Percentiles rank a stretch among this genome's conserved stretches.
These are phyloP conservation scores for Passalora sequoiae DNA, from an alignment of 2,329 filamentous ascomycete species.

Conservation along the genomic window DNA sequence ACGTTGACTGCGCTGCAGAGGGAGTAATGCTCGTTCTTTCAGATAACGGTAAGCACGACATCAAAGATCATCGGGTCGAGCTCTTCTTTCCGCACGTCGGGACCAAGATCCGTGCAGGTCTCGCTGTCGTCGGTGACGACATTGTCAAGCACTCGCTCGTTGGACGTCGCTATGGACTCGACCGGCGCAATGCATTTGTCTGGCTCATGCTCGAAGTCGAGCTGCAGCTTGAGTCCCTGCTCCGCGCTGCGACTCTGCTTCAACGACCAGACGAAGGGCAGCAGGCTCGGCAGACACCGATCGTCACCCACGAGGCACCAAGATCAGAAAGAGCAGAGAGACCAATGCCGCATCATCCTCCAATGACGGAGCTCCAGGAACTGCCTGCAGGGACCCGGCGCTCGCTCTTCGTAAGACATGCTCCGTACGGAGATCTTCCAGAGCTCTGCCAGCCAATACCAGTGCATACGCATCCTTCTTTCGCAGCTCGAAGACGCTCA, in stretches of 20 bases:
- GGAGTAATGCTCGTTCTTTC: slow-evolving; percentile 15
- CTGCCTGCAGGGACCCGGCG: neutral
- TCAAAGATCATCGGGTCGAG: slow-evolving; percentile 6
- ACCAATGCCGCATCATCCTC: neutral
- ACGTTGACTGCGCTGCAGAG: slow-evolving; percentile 5
- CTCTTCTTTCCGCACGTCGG: slow-evolving; percentile 11
- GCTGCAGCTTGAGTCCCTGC: neutral
- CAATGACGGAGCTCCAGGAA: neutral
- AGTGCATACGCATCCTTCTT: no score
- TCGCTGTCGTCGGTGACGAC: slow-evolving; percentile 12
- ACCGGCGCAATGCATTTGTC: neutral
- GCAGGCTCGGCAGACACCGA: no score
- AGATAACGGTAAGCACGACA: slow-evolving; percentile 12
- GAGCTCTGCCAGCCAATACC: no score
- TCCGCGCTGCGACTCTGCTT: no score
- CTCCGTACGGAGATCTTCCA: no score
- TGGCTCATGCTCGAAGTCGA: slow-evolving; percentile 1
- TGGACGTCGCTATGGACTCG: neutral
- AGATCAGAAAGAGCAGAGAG: neutral
- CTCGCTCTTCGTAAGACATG: neutral
- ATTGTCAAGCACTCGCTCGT: neutral
- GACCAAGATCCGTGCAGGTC: slow-evolving; percentile 7
- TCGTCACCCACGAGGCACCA: no score
- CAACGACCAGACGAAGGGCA: no score
- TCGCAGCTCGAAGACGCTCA: no score